These are phyloP conservation scores for Orbilia ellipsospora DNA, from an alignment of 2,329 filamentous ascomycete genomes.

Conservation along the genomic window DNA sequence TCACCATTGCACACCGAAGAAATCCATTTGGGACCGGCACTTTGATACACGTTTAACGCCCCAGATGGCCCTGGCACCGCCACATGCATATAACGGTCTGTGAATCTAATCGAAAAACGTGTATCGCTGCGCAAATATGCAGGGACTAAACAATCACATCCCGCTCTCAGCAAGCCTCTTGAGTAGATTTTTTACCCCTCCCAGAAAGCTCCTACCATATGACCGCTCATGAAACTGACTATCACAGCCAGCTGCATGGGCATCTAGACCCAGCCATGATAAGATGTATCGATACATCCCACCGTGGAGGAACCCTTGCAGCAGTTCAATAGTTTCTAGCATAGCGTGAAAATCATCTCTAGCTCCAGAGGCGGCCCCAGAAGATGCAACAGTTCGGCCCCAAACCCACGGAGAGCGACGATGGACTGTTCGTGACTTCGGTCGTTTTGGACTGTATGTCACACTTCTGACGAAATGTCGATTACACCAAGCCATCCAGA, in stretches of 20 bases:
- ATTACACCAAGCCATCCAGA: too few species aligned
- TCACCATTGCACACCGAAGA: slow-evolving; percentile 18
- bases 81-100: slow-evolving; percentile 25
- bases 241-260: slow-evolving; percentile 27
- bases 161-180: slow-evolving; percentile 8
- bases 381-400: neutral
- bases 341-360: too few species aligned
- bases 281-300: slow-evolving; percentile 43
- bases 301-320: neutral
- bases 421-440: neutral
- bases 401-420: neutral
- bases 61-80: slow-evolving; percentile 14
- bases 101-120: neutral
- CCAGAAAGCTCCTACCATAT: neutral
- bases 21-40: slow-evolving; percentile 12
- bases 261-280: slow-evolving; percentile 14
- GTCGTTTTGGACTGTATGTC: neutral
- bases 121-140: slow-evolving; percentile 15
- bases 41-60: slow-evolving; percentile 3
- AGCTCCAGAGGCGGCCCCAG: too few species aligned
- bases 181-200: neutral
- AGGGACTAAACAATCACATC: slow-evolving; percentile 13
- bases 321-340: neutral
- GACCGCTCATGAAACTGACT: slow-evolving; percentile 30
- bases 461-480: too few species aligned